Conservation (phyloP, 805 yeast genomes). For the Saccharomycopsis guyanensis region DNA sequence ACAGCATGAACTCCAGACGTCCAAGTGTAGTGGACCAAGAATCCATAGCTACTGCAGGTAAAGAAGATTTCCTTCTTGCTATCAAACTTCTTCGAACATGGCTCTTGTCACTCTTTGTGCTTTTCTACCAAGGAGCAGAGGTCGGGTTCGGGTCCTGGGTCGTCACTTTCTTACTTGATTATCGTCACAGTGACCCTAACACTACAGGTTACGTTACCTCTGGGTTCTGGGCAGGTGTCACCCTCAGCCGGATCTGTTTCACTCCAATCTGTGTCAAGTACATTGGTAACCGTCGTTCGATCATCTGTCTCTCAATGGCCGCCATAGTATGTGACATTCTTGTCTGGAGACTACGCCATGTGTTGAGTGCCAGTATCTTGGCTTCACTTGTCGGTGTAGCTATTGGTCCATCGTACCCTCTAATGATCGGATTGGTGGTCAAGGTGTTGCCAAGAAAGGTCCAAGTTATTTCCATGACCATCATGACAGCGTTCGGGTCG, state of each 20-base stretch:
- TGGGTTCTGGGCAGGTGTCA: conserved; percentile 61
- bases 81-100: conserved; percentile 39
- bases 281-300: conserved; percentile 40
- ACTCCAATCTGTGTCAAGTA: conserved; percentile 33
- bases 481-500: conserved; percentile 49
- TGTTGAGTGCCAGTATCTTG: conserved; percentile 39
- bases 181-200: conserved; percentile 36
- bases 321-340: conserved; percentile 35
- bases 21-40: background rate
- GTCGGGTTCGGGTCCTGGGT: conserved; percentile 61
- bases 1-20: background rate
- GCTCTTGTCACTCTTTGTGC: conserved; percentile 44
- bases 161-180: conserved; percentile 48
- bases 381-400: conserved; percentile 42
- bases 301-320: conserved; percentile 28
- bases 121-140: conserved; percentile 58
- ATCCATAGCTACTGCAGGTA: background rate
- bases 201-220: conserved; percentile 51
- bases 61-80: conserved; percentile 25
- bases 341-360: conserved; percentile 41
- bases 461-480: conserved; percentile 41
- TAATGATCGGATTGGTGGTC: conserved; percentile 39
- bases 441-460: conserved; percentile 43
- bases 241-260: conserved; percentile 47
- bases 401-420: conserved; percentile 53